phyloP scores from a whole-genome alignment of 106 monocot species.

The Dioscorea zingiberensis region DNA sequence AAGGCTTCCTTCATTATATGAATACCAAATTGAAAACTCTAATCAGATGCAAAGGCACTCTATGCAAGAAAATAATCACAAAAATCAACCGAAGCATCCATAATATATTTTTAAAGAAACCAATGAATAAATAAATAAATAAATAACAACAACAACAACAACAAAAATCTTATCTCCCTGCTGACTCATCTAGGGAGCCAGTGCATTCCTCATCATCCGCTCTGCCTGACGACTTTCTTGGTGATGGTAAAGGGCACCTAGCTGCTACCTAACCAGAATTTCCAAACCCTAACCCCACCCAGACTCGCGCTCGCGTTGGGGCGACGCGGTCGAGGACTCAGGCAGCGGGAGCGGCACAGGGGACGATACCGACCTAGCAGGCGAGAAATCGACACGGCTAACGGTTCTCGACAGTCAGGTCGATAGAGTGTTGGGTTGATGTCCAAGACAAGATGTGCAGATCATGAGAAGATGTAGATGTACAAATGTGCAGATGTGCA shows the following conservation, averaged over 20 bases:
- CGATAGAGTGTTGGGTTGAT: too few relatives aligned
- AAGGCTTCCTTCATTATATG: neutral
- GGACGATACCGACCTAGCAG: constrained; percentile 32
- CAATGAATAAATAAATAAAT: neutral
- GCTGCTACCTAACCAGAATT: too few relatives aligned
- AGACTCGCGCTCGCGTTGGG: neutral
- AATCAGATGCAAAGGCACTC: too few relatives aligned
- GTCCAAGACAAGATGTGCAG: too few relatives aligned
- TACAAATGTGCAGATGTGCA: too few relatives aligned
- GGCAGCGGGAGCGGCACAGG: constrained; percentile 46
- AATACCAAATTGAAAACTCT: neutral
- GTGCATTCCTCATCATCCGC: constrained; percentile 5
- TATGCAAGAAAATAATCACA: neutral
- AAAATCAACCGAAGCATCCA: neutral
- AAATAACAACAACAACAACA: neutral
- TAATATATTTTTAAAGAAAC: too few relatives aligned
- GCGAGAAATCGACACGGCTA: constrained; percentile 27
- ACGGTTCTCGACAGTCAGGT: constrained; percentile 21
- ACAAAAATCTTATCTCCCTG: constrained; percentile 12
- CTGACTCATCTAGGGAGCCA: neutral
- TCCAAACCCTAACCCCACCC: neutral
- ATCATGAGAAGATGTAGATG: too few relatives aligned
- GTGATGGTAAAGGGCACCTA: neutral
- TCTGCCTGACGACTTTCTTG: neutral
- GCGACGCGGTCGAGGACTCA: neutral